phyloP scores from a whole-genome alignment of 1,139 yeast species.

The Candida sojae region DNA sequence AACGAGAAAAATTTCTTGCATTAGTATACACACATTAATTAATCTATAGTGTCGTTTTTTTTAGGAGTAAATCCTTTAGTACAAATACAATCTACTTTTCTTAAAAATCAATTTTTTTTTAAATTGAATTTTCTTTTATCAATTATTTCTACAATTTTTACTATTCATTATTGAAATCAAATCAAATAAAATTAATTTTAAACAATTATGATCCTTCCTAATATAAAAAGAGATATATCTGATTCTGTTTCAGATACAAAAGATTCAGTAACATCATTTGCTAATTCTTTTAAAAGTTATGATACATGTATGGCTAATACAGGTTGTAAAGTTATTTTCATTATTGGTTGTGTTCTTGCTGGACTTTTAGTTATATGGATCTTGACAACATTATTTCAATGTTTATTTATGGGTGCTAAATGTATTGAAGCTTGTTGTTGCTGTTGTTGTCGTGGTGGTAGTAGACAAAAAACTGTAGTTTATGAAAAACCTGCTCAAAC shows the following conservation, averaged over 20 bases:
- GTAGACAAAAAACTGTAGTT: background rate
- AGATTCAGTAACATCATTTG: slow-evolving; percentile 36
- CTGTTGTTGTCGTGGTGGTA: slow-evolving; percentile 35
- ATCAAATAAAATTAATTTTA: background rate
- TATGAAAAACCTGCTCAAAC: slow-evolving; percentile 16
- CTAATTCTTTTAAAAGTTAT: slow-evolving; percentile 65
- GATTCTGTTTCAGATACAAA: slow-evolving; percentile 15
- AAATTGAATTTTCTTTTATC: no score
- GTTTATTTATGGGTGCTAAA: slow-evolving; percentile 47
- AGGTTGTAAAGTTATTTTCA: slow-evolving; percentile 74
- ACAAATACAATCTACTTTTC: no score
- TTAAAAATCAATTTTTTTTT: no score
- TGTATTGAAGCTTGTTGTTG: slow-evolving; percentile 50
- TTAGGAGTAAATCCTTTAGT: no score
- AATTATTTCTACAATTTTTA: background rate
- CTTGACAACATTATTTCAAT: slow-evolving; percentile 40
- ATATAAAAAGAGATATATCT: slow-evolving; percentile 15
- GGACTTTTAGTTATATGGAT: slow-evolving; percentile 46
- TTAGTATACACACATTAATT: no score
- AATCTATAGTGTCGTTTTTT: no score
- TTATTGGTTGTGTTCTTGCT: slow-evolving; percentile 70
- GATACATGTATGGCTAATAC: slow-evolving; percentile 78
- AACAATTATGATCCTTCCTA: slow-evolving; percentile 18
- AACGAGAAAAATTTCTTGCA: no score
- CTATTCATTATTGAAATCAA: no score